Percentiles rank a stretch among this genome's conserved stretches.
phyloP scores from a whole-genome alignment of 1,139 yeast species.

The Suhomyces coccinellae region DNA sequence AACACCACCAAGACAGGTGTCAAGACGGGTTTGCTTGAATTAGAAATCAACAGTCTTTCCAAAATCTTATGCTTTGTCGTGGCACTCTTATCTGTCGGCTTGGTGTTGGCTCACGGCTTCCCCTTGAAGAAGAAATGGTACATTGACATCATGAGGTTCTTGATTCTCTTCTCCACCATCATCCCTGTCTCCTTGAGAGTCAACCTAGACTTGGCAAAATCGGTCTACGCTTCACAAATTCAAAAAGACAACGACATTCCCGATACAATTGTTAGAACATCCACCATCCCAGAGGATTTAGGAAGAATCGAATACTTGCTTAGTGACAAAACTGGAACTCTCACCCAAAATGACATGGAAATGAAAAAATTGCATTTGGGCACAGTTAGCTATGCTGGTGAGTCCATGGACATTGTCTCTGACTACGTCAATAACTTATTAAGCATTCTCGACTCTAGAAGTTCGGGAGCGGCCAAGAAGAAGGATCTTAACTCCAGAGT shows the following conservation, averaged over 20 bases:
- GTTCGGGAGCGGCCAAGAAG: conserved; percentile 30
- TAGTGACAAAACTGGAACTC: conserved; percentile 95
- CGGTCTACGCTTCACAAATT: conserved; percentile 93
- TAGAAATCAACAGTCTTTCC: conserved; percentile 86
- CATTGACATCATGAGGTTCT: conserved; percentile 82
- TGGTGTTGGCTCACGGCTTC: conserved; percentile 82
- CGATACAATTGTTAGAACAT: conserved; percentile 90
- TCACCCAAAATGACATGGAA: conserved; percentile 98
- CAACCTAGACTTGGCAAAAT: conserved; percentile 90
- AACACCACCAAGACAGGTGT: conserved; percentile 90
- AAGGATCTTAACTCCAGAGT: conserved; percentile 71
- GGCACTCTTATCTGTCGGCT: conserved; percentile 68
- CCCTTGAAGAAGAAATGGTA: conserved; percentile 70
- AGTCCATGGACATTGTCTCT: conserved; percentile 84
- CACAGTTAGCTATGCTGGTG: conserved; percentile 87
- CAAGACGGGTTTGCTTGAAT: conserved; percentile 84
- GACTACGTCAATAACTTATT: conserved; percentile 54
- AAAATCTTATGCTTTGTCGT: conserved; percentile 89
- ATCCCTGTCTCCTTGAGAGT: conserved; percentile 96
- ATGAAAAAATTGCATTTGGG: conserved; percentile 91
- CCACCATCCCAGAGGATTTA: conserved; percentile 96
- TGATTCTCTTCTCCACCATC: conserved; percentile 89
- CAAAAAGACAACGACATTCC: conserved; percentile 82
- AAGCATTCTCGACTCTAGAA: conserved; percentile 20
- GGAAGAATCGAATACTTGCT: conserved; percentile 93